Evolutionary conservation across 2,329 filamentous ascomycete species (phyloP).

Genomic region (Pyrenochaeta sp.): DNA sequence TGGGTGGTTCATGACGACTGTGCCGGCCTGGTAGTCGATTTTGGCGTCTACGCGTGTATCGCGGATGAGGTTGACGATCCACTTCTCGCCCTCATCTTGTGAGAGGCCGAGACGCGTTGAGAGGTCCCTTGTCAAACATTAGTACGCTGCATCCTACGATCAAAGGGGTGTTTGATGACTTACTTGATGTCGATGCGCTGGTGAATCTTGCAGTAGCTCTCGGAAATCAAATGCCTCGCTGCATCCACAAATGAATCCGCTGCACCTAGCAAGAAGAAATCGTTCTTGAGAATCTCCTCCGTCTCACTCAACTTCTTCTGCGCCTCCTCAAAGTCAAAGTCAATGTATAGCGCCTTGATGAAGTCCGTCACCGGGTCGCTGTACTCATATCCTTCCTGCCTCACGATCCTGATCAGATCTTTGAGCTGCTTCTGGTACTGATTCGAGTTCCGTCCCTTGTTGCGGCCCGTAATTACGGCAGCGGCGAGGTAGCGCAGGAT

Average conservation of each 20-base stretch:
- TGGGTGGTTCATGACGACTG: conserved; percentile 99
- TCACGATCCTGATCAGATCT: conserved; percentile 92
- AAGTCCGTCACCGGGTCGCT: conserved; percentile 95
- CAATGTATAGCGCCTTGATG: conserved; percentile 92
- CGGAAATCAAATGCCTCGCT: conserved; percentile 94
- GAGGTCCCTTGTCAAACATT: conserved; percentile 68
- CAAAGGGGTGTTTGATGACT: conserved; percentile 33
- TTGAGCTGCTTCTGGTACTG: conserved; percentile 99
- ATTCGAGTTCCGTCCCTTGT: conserved; percentile 75
- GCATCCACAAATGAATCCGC: conserved; percentile 92
- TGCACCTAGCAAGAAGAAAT: conserved; percentile 92
- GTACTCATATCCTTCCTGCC: conserved; percentile 98
- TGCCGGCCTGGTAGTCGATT: conserved; percentile 99
- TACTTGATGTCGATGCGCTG: conserved; percentile 96
- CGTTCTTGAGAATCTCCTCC: conserved; percentile 87
- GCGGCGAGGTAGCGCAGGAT: conserved; percentile 92
- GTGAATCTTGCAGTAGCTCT: conserved; percentile 99
- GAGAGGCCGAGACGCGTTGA: conserved; percentile 90
- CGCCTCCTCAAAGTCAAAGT: conserved; percentile 97
- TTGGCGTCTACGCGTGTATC: conserved; percentile 98
- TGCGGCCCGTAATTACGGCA: conserved; percentile 89
- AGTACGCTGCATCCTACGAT: conserved; percentile 9
- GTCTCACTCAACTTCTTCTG: conserved; percentile 86
- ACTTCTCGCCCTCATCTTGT: conserved; percentile 97
- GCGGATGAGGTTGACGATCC: conserved; percentile 99